phyloP scores from a whole-genome alignment of 768 basidiomycete genomes.

The Rossbeevera mucosa region DNA sequence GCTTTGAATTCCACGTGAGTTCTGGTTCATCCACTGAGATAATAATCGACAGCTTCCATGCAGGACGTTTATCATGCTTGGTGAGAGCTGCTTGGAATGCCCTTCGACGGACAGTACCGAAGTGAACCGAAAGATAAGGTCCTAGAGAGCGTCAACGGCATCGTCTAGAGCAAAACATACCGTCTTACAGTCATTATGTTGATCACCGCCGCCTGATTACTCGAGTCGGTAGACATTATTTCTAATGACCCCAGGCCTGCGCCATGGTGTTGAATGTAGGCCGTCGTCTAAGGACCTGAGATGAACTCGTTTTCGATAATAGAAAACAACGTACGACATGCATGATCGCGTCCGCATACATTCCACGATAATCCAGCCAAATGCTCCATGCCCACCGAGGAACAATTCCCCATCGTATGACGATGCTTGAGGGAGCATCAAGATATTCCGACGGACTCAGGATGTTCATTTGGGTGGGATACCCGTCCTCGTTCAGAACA shows the following conservation, averaged over 20 bases:
- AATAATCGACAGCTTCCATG: conserved; percentile 17
- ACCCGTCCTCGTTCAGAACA: conserved; percentile 32
- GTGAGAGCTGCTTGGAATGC: conserved; percentile 14
- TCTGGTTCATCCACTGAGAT: conserved; percentile 20
- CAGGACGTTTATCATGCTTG: conserved; percentile 17
- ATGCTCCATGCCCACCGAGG: conserved; percentile 62
- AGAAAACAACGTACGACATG: conserved; percentile 39
- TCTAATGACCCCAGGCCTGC: conserved; percentile 1
- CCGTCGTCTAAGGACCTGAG: conserved; percentile 39
- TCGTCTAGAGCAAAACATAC: neutral
- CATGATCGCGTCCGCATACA: conserved; percentile 46
- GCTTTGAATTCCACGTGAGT: conserved; percentile 23
- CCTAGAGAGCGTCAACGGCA: conserved; percentile 14
- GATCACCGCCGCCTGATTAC: conserved; percentile 11
- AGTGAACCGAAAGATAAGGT: conserved; percentile 22
- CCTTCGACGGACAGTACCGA: conserved; percentile 13
- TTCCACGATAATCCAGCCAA: conserved; percentile 53
- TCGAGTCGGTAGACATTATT: neutral
- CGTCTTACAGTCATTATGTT: conserved; percentile 28
- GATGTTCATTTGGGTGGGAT: conserved; percentile 3
- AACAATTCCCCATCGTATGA: conserved; percentile 56
- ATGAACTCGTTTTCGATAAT: neutral
- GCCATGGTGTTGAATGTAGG: conserved; percentile 46
- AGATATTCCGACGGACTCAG: conserved; percentile 21
- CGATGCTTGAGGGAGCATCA: conserved; percentile 43